Evolutionary conservation across 1,284 basidiomycete species (phyloP).

Genomic region (Cutaneotrichosporon sp.): DNA sequence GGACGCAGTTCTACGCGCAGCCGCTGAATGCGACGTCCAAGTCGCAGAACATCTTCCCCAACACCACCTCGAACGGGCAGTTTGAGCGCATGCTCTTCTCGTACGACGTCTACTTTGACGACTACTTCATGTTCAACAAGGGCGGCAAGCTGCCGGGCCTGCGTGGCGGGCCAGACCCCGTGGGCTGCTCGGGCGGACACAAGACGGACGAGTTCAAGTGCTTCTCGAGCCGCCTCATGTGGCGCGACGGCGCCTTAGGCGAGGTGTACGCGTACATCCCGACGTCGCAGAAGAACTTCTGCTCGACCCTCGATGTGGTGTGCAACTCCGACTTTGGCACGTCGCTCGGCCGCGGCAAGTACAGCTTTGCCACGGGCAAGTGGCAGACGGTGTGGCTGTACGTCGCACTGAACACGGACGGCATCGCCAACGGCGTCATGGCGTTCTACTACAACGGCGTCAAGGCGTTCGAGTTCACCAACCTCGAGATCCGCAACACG

Average conservation of each 20-base stretch:
- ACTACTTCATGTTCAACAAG: constrained; percentile 28
- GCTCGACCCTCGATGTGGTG: constrained; percentile 36
- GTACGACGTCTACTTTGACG: constrained; percentile 48
- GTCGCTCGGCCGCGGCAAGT: constrained; percentile 50
- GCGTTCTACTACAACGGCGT: constrained; percentile 51
- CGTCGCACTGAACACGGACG: constrained; percentile 49
- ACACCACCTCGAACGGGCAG: constrained; percentile 34
- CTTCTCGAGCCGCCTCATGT: constrained; percentile 55
- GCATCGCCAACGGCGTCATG: constrained; percentile 44
- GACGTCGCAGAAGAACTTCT: constrained; percentile 34
- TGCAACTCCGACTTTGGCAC: constrained; percentile 54
- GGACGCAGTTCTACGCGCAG: constrained; percentile 52
- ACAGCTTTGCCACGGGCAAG: constrained; percentile 44
- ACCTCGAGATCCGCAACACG: constrained; percentile 48
- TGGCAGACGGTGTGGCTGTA: constrained; percentile 52
- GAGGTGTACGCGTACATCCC: constrained; percentile 56
- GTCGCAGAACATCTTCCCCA: constrained; percentile 18
- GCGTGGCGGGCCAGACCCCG: constrained; percentile 45
- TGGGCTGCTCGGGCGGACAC: constrained; percentile 52
- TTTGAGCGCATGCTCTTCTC: constrained; percentile 46
- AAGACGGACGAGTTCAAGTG: constrained; percentile 49
- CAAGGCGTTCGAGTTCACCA: constrained; percentile 41
- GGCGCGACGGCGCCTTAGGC: constrained; percentile 46
- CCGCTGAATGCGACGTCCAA: constrained; percentile 27
- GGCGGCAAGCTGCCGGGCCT: constrained; percentile 55